Conservation (phyloP, 345 rosid species). For the Eucalyptus paniculata region DNA sequence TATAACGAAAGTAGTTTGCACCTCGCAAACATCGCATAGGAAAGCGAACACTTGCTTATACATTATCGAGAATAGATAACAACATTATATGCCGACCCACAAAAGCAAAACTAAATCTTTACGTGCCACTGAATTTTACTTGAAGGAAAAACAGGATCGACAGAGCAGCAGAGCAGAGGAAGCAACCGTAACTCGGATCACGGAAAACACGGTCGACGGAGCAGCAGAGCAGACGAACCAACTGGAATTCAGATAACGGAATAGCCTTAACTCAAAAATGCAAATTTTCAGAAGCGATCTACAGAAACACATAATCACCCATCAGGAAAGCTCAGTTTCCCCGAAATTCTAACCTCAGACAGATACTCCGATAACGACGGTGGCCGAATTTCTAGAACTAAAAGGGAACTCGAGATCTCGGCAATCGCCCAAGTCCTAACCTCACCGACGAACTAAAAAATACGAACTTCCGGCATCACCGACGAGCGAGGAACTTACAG, state of each 20-base stretch:
- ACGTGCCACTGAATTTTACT: neutral
- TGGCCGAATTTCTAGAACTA: neutral
- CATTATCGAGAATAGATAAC: neutral
- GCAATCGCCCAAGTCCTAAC: neutral
- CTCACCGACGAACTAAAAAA: neutral
- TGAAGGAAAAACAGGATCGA: neutral
- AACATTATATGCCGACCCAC: neutral
- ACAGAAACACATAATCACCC: neutral
- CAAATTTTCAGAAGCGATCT: neutral
- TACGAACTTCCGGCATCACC: neutral
- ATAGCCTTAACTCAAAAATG: neutral
- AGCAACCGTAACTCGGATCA: neutral
- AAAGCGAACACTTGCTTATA: neutral
- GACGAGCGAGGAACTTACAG: slow-evolving; percentile 30
- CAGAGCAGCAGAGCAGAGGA: neutral
- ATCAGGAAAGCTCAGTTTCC: neutral
- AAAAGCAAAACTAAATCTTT: neutral
- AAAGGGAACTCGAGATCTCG: neutral
- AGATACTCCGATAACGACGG: neutral
- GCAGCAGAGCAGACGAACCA: neutral
- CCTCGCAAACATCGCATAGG: neutral
- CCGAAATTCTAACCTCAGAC: neutral
- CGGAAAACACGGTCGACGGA: neutral
- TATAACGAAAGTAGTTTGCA: neutral
- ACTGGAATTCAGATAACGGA: neutral